A percentile compares a stretch with the other conserved stretches of the same genome.
Evolutionary conservation across 1,284 basidiomycete genomes (phyloP).

Genomic region (Takashimella tepidaria): DNA sequence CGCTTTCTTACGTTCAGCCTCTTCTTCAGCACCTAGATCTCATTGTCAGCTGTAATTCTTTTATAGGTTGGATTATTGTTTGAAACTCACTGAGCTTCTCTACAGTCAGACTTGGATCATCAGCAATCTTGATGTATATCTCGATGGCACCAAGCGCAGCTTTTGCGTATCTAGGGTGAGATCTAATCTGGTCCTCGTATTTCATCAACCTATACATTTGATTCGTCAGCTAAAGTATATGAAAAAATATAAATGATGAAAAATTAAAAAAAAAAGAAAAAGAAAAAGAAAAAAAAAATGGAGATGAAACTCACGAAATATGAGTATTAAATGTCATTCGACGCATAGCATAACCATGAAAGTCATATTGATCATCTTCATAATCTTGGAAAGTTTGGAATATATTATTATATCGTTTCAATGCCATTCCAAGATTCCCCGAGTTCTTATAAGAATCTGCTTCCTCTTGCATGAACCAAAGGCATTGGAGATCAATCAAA

Average conservation of each 20-base stretch:
- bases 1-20: conserved; percentile 55
- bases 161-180: conserved; percentile 68
- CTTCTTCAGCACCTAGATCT: conserved; percentile 38
- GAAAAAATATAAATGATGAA: too few relatives aligned
- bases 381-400: conserved; percentile 73
- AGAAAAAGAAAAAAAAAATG: too few relatives aligned
- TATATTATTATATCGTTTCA: conserved; percentile 80
- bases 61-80: too few relatives aligned
- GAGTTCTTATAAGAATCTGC: conserved; percentile 64
- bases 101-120: conserved; percentile 61
- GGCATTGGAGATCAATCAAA: conserved; percentile 92
- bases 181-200: conserved; percentile 76
- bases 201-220: conserved; percentile 70
- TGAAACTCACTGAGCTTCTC: conserved; percentile 34
- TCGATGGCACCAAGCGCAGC: conserved; percentile 67
- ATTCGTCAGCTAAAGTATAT: too few relatives aligned
- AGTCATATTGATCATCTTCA: conserved; percentile 97
- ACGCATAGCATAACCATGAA: conserved; percentile 90
- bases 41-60: background rate
- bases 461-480: conserved; percentile 81
- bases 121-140: conserved; percentile 71
- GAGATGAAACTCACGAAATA: conserved; percentile 63
- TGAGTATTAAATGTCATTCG: conserved; percentile 86
- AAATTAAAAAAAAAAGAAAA: too few relatives aligned
- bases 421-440: conserved; percentile 68